Conservation (phyloP, 352 stramenopile species). For the Phytophthora megakarya region DNA sequence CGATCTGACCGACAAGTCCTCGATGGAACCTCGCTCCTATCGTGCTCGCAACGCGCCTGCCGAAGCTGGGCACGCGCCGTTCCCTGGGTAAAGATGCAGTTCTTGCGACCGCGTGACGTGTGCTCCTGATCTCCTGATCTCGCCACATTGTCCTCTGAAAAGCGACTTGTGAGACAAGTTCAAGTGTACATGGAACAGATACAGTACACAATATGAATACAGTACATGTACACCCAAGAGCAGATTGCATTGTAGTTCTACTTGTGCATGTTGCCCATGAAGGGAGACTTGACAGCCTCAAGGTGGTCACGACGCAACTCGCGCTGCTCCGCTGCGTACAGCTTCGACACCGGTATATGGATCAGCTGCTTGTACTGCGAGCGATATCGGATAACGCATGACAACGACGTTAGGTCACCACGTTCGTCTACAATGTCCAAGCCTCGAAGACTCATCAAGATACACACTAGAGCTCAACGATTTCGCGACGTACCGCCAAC, state of each 20-base stretch:
- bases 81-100: slow-evolving; percentile 20
- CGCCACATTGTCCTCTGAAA: slow-evolving; percentile 22
- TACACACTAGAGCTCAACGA: slow-evolving; percentile 3
- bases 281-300: slow-evolving; percentile 66
- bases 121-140: slow-evolving; percentile 31
- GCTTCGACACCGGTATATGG: slow-evolving; percentile 42
- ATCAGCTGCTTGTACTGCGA: slow-evolving; percentile 87
- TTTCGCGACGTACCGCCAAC: slow-evolving; percentile 56
- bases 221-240: no score
- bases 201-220: no score
- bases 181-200: no score
- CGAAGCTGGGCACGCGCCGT: background rate
- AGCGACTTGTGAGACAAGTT: slow-evolving; percentile 37
- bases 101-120: slow-evolving; percentile 13
- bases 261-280: slow-evolving; percentile 81
- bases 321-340: slow-evolving; percentile 62
- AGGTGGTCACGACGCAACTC: slow-evolving; percentile 30
- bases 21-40: background rate
- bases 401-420: slow-evolving; percentile 7
- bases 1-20: background rate
- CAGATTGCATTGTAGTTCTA: slow-evolving; percentile 38
- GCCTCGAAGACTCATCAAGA: slow-evolving; percentile 5
- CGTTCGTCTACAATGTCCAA: slow-evolving; percentile 3
- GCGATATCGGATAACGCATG: background rate
- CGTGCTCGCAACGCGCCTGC: background rate